Evolutionary conservation across 2,329 filamentous ascomycete genomes (phyloP).

Genomic region (Xylaria polymorpha): DNA sequence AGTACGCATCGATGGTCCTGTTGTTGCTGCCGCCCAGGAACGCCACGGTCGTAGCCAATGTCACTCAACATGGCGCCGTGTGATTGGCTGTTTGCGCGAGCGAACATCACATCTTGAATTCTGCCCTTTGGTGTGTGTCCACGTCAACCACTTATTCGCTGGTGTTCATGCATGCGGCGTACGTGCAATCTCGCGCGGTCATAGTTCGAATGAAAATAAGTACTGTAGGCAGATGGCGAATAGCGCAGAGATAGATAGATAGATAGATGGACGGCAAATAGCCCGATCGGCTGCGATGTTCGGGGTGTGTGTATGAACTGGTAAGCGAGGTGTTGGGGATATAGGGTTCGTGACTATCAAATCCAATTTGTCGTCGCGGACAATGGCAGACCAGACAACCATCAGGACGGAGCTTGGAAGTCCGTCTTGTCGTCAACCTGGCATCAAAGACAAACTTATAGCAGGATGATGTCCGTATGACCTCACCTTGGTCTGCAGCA

Average conservation of each 20-base stretch:
- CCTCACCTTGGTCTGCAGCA: neutral
- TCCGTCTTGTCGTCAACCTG: conserved; percentile 16
- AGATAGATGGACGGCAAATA: neutral
- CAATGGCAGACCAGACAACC: neutral
- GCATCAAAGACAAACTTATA: neutral
- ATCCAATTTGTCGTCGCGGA: neutral
- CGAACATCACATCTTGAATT: conserved; percentile 20
- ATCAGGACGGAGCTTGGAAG: conserved; percentile 24
- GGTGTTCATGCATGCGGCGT: conserved; percentile 16
- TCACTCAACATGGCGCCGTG: conserved; percentile 28
- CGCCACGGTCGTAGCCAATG: conserved; percentile 35
- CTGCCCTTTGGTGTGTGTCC: conserved; percentile 17
- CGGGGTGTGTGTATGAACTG: conserved; percentile 6
- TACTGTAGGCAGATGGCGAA: conserved; percentile 1
- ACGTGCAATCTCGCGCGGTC: conserved; percentile 22
- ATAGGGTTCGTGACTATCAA: conserved; percentile 2
- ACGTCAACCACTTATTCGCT: conserved; percentile 20
- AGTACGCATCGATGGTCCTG: neutral
- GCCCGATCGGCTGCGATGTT: conserved; percentile 21
- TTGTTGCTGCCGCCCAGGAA: conserved; percentile 12
- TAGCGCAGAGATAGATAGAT: neutral
- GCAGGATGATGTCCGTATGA: conserved; percentile 13
- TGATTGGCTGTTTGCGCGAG: conserved; percentile 17
- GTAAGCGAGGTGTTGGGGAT: conserved; percentile 21
- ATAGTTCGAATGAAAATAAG: conserved; percentile 11